These are phyloP conservation scores for Fraxinus americana DNA, from an alignment of 257 asterid species.

Conservation along the genomic window DNA sequence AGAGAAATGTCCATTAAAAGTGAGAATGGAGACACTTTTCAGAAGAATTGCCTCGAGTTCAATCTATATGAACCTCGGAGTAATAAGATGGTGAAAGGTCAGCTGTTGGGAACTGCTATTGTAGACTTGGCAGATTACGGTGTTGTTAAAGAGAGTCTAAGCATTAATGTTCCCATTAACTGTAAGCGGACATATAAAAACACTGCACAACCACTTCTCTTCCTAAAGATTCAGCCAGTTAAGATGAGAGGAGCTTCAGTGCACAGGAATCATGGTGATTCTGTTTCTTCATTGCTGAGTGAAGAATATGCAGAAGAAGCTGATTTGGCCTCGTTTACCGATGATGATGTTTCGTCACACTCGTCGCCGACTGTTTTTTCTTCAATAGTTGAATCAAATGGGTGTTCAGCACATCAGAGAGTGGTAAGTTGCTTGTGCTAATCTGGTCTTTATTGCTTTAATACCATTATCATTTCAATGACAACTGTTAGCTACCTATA, in stretches of 20 bases:
- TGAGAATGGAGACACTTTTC: conserved; percentile 48
- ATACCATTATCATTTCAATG: not conserved
- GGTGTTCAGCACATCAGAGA: conserved; percentile 56
- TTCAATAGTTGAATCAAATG: conserved; percentile 57
- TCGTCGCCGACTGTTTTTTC: conserved; percentile 64
- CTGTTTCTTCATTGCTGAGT: conserved; percentile 61
- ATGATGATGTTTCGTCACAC: conserved; percentile 78
- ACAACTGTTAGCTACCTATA: not conserved
- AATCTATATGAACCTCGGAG: conserved; percentile 72
- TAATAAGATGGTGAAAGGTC: conserved; percentile 67
- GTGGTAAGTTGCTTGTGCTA: conserved; percentile 42
- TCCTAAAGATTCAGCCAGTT: conserved; percentile 55
- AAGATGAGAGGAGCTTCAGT: conserved; percentile 54
- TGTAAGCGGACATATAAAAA: conserved; percentile 76
- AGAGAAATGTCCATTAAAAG: conserved; percentile 54
- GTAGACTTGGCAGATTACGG: conserved; percentile 76
- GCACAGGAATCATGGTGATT: conserved; percentile 50
- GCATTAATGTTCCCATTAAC: conserved; percentile 51
- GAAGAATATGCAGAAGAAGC: conserved; percentile 86
- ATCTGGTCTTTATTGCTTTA: not conserved
- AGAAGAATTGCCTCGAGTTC: conserved; percentile 68
- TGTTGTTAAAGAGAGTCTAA: conserved; percentile 47
- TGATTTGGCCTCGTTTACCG: conserved; percentile 59
- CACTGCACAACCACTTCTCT: conserved; percentile 66
- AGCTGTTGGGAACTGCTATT: conserved; percentile 72